Percentiles rank a stretch among this genome's conserved stretches.
Conservation (phyloP, 495 filamentous ascomycete species). For the Tetracladium marchalianum region DNA sequence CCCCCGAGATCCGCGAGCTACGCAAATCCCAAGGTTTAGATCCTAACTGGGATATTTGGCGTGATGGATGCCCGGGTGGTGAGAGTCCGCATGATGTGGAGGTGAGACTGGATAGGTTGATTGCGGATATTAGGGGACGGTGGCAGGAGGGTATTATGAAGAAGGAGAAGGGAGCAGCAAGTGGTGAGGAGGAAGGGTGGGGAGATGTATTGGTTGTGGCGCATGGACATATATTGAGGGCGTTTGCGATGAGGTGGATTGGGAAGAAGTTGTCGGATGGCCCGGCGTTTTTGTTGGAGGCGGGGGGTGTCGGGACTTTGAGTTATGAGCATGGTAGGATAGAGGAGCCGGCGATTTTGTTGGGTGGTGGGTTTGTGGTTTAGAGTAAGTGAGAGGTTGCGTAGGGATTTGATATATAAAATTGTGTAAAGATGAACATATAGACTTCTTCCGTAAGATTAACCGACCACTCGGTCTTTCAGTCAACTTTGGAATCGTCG, state of each 20-base stretch:
- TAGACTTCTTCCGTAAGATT: no score
- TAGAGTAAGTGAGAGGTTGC: constrained; percentile 31
- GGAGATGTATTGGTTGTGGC: constrained; percentile 56
- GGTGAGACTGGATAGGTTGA: constrained; percentile 60
- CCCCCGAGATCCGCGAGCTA: constrained; percentile 51
- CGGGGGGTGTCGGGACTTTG: constrained; percentile 77
- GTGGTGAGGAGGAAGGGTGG: constrained; percentile 4
- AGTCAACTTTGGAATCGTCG: no score
- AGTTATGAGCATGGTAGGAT: constrained; percentile 62
- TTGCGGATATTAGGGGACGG: constrained; percentile 57
- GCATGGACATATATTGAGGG: constrained; percentile 81
- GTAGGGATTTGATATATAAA: neutral
- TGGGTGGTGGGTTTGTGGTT: constrained; percentile 57
- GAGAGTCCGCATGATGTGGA: constrained; percentile 56
- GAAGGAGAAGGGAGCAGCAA: constrained; percentile 30
- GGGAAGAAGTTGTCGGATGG: constrained; percentile 56
- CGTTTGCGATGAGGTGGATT: constrained; percentile 85
- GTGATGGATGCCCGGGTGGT: constrained; percentile 63
- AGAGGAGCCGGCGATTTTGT: constrained; percentile 57
- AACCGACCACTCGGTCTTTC: no score
- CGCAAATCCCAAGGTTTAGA: constrained; percentile 50
- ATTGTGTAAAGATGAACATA: no score
- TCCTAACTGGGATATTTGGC: constrained; percentile 71
- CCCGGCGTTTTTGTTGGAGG: constrained; percentile 62
- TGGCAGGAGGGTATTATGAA: constrained; percentile 43